Conservation (phyloP, 2,329 filamentous ascomycete genomes). For the Hawksworthiomyces lignivorus region DNA sequence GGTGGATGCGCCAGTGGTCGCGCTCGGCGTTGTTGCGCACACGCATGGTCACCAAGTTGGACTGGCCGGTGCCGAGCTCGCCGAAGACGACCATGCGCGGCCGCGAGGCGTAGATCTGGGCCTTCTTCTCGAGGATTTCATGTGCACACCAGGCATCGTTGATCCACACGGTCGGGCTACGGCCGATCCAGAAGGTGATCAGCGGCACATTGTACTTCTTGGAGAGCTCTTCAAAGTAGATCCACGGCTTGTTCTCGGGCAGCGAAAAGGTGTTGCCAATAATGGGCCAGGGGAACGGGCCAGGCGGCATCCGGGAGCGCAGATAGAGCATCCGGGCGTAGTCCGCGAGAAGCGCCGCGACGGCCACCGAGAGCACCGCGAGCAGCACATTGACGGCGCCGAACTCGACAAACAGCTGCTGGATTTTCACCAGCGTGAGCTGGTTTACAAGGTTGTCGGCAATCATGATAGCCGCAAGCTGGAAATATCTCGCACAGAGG, state of each 20-base stretch:
- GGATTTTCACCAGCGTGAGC: constrained; percentile 18
- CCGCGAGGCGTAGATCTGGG: constrained; percentile 41
- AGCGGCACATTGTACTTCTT: constrained; percentile 40
- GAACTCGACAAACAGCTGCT: constrained; percentile 16
- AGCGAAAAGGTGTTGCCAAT: constrained; percentile 49
- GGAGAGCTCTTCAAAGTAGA: constrained; percentile 47
- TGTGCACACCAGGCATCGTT: constrained; percentile 42
- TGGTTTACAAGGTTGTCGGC: constrained; percentile 15
- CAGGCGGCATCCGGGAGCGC: constrained; percentile 44
- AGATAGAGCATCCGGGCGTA: constrained; percentile 43
- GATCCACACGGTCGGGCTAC: constrained; percentile 39
- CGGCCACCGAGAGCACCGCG: constrained; percentile 17
- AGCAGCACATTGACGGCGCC: constrained; percentile 15
- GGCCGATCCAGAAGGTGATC: constrained; percentile 50
- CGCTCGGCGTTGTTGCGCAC: constrained; percentile 30
- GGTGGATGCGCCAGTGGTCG: constrained; percentile 35
- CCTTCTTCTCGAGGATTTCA: constrained; percentile 47
- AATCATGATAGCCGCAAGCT: constrained; percentile 18
- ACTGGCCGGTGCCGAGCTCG: constrained; percentile 36
- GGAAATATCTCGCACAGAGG: no score
- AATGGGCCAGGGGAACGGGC: constrained; percentile 45
- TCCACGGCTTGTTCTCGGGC: constrained; percentile 48
- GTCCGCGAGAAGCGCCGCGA: constrained; percentile 27
- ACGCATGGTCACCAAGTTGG: constrained; percentile 36
- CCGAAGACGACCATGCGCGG: constrained; percentile 42